A percentile compares a stretch with the other conserved stretches of the same genome.
Conservation (phyloP, 768 basidiomycete genomes). For the Daedaleopsis nitida region DNA sequence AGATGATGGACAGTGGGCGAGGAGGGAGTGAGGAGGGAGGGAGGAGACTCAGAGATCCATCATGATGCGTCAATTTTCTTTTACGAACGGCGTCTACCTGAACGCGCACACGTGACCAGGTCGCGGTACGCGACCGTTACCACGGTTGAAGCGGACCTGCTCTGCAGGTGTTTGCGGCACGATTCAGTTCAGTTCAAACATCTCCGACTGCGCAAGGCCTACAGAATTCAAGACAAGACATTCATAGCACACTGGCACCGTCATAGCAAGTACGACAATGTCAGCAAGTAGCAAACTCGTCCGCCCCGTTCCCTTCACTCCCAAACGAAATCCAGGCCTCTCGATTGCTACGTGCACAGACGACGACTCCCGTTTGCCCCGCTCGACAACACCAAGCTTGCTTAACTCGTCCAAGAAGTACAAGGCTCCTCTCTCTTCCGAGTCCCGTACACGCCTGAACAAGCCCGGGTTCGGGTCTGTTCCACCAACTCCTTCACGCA, state of each 20-base stretch:
- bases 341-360: constrained; percentile 37
- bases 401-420: constrained; percentile 61
- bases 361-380: constrained; percentile 35
- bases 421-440: constrained; percentile 60
- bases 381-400: constrained; percentile 40
- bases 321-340: constrained; percentile 45
- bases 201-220: neutral
- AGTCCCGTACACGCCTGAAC: constrained; percentile 33
- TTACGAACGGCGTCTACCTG: neutral
- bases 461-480: constrained; percentile 43
- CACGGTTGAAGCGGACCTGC: constrained; percentile 12
- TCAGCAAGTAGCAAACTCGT: constrained; percentile 35
- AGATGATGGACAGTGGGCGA: neutral
- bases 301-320: constrained; percentile 53
- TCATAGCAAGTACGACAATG: neutral
- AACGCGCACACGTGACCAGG: constrained; percentile 15
- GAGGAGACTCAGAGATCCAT: too few relatives aligned
- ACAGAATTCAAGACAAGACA: neutral
- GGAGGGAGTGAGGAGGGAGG: neutral
- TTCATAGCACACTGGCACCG: too few relatives aligned
- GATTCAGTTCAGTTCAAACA: neutral
- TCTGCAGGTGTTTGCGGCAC: neutral
- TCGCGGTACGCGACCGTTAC: constrained; percentile 21
- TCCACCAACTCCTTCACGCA: constrained; percentile 50
- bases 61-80: too few relatives aligned